Evolutionary conservation across 495 filamentous ascomycete genomes (phyloP).

Genomic region (Aspergillus indologenus): DNA sequence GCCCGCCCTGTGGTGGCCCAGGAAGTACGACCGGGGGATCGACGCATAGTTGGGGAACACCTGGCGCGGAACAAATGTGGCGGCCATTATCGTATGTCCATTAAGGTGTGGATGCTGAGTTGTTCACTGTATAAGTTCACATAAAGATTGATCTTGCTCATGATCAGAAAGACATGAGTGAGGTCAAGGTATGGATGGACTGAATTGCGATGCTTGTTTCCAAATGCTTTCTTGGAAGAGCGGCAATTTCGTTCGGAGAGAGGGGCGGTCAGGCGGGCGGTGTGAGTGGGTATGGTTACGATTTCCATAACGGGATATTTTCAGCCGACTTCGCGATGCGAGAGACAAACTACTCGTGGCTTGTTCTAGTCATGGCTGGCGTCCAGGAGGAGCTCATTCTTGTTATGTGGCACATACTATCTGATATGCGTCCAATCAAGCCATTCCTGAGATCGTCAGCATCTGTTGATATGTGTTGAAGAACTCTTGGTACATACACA

Average conservation of each 20-base stretch:
- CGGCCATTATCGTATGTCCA: constrained; percentile 19
- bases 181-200: not conserved
- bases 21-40: constrained; percentile 87
- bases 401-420: no score
- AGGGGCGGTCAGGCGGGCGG: not conserved
- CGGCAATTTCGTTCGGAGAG: not conserved
- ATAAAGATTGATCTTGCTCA: constrained; percentile 1
- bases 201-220: not conserved
- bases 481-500: no score
- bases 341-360: no score
- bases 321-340: no score
- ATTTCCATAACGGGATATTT: no score
- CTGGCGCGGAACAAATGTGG: constrained; percentile 68
- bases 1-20: constrained; percentile 91
- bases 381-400: no score
- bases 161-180: constrained; percentile 1
- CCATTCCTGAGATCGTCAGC: no score
- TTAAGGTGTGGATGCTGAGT: not conserved
- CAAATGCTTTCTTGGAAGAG: not conserved
- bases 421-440: no score
- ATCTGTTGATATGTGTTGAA: no score
- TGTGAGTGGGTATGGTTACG: not conserved
- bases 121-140: not conserved
- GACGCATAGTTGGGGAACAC: constrained; percentile 65
- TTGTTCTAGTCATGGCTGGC: no score